These are phyloP conservation scores for Alloteropsis semialata DNA, from an alignment of 176 grass and related monocot genomes.

Conservation along the genomic window DNA sequence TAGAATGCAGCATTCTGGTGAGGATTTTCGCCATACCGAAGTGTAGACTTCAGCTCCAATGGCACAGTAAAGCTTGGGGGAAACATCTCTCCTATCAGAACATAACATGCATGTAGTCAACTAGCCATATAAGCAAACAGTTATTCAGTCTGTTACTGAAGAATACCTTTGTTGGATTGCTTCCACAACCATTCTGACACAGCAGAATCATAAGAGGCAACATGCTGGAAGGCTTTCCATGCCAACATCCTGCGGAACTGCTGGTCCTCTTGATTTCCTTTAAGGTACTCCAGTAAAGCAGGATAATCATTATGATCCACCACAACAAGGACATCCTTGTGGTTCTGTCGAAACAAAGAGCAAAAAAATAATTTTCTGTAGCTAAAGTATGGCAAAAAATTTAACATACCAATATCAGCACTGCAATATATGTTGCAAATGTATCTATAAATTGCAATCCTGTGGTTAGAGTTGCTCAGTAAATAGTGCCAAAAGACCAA, in stretches of 20 bases:
- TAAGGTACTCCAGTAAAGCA: slow-evolving; percentile 47
- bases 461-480: not conserved
- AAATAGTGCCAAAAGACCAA: not conserved
- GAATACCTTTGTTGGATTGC: slow-evolving; percentile 52
- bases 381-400: not conserved
- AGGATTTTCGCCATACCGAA: slow-evolving; percentile 89
- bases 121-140: not conserved
- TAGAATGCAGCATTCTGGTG: slow-evolving; percentile 90
- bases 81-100: no score
- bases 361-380: not conserved
- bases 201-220: slow-evolving; percentile 76
- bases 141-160: not conserved
- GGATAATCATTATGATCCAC: slow-evolving; percentile 58
- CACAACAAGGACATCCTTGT: slow-evolving; percentile 46
- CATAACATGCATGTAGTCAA: not conserved
- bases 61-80: slow-evolving; percentile 49
- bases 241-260: slow-evolving; percentile 69
- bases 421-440: not conserved
- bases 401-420: not conserved
- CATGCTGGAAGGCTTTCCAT: slow-evolving; percentile 90
- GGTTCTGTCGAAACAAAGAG: slow-evolving; percentile 22
- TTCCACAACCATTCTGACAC: slow-evolving; percentile 86
- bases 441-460: not conserved
- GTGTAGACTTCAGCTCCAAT: slow-evolving; percentile 55
- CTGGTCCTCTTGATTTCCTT: slow-evolving; percentile 47